These are phyloP conservation scores for Narthecium ossifragum DNA, from an alignment of 106 monocot species.

Conservation along the genomic window DNA sequence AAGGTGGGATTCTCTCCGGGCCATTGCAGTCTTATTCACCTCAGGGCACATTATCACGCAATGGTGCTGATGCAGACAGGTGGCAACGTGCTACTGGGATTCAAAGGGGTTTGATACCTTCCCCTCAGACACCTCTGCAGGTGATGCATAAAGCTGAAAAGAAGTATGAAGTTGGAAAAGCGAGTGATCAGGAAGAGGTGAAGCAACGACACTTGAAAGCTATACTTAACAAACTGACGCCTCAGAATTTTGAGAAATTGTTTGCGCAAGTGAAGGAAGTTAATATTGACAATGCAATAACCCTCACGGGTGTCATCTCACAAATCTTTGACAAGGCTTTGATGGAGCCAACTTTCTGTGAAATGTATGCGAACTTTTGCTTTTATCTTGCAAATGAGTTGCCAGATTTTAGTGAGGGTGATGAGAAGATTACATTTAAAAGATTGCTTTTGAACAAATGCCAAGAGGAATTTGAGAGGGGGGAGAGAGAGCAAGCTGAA, in stretches of 20 bases:
- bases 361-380: slow-evolving; percentile 98
- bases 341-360: slow-evolving; percentile 89
- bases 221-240: slow-evolving; percentile 85
- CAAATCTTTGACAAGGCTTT: slow-evolving; percentile 96
- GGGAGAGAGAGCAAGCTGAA: slow-evolving; percentile 65
- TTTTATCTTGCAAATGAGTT: slow-evolving; percentile 50
- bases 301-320: slow-evolving; percentile 72
- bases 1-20: slow-evolving; percentile 5
- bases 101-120: neutral
- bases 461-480: slow-evolving; percentile 91
- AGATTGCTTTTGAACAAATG: slow-evolving; percentile 83
- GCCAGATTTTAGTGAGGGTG: slow-evolving; percentile 63
- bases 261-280: slow-evolving; percentile 71
- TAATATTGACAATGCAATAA: slow-evolving; percentile 48
- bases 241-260: slow-evolving; percentile 80
- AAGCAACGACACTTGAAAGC: slow-evolving; percentile 77
- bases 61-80: slow-evolving; percentile 1
- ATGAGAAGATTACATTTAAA: slow-evolving; percentile 81
- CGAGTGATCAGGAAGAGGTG: slow-evolving; percentile 53
- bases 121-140: neutral
- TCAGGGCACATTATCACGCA: neutral
- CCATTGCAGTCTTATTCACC: neutral
- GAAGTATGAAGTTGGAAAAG: slow-evolving; percentile 75
- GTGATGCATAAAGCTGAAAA: slow-evolving; percentile 74
- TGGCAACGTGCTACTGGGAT: slow-evolving; percentile 1